A percentile compares a stretch with the other conserved stretches of the same genome.
Evolutionary conservation across 305 asterid species (phyloP).

Genomic region (Stenogyne calaminthoides): DNA sequence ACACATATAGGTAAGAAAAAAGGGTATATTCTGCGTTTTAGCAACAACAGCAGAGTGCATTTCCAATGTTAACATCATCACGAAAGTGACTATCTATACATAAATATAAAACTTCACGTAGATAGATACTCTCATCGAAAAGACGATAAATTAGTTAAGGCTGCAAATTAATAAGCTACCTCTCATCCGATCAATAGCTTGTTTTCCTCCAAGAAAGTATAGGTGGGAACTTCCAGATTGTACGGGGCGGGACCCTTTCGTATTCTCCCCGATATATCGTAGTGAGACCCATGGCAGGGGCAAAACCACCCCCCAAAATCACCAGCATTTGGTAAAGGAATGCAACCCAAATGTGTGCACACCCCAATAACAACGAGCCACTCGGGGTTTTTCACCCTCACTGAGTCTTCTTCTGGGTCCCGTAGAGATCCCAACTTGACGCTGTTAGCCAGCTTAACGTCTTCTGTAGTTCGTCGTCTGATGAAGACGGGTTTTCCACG

Average conservation of each 20-base stretch:
- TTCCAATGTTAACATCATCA: not conserved
- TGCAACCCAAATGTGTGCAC: conserved; percentile 39
- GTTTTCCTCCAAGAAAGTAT: conserved; percentile 37
- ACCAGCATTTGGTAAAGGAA: conserved; percentile 42
- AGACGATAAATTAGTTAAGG: not conserved
- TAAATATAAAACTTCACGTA: not conserved
- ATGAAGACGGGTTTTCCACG: conserved; percentile 41
- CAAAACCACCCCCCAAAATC: conserved; percentile 49
- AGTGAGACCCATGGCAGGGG: conserved; percentile 45
- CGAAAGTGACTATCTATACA: not conserved
- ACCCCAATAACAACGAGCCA: conserved; percentile 38
- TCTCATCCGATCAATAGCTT: conserved; percentile 34
- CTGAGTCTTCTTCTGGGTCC: conserved; percentile 34
- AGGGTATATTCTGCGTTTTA: not conserved
- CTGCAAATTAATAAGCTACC: not conserved
- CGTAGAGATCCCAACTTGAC: conserved; percentile 35
- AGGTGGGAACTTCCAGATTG: conserved; percentile 38
- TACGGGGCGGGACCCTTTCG: conserved; percentile 40
- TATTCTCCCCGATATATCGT: conserved; percentile 41
- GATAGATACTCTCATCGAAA: not conserved
- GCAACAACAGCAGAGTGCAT: not conserved
- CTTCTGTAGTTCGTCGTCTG: conserved; percentile 30
- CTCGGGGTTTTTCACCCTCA: conserved; percentile 35
- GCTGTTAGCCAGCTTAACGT: conserved; percentile 36
- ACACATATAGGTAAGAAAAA: not conserved